Evolutionary conservation across 2,329 filamentous ascomycete species (phyloP), one percentile per base, ranked within the genome.

Genomic region (Beauveria medogensis): DNA sequence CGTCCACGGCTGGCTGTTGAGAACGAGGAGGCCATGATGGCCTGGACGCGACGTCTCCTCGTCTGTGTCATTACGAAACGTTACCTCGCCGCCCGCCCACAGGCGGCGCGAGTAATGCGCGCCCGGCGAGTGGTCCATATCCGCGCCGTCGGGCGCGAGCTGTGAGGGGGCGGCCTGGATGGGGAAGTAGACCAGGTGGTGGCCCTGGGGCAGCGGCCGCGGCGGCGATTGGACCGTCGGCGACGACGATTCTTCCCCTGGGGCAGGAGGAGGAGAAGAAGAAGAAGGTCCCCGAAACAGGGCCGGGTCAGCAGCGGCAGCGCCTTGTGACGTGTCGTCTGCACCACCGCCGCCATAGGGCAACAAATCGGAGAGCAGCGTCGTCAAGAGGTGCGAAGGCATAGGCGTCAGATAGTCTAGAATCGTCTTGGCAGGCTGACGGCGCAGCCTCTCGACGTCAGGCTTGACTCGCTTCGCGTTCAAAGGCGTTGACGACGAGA

Each of bases 151-250:
- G 1, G 85, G 78, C 20, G 91, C 81, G 48, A 97, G 82, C 40
- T 78, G 67, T 8, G 81, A 82, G 16, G 83, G 76, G 1, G 82
- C 78, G 20, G 88, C 77, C 64, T 85, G 82, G 12, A 89, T 82
- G 62, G 92, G 91, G 75, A 96, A 97, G 77, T 95, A 95, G 65
- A 93, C 85, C 41, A 96, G 80, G 72, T 97, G 92, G 71, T 95
- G 87, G 41, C 88, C 89, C 34, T 83, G 79, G 0, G 87, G 85
- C 7, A 88, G 74, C 3, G 71, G 51, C 5, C n/a, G 50, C 1
- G 70, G 60, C n/a, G 71, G 71, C 3, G 65, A 65, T 5, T 65
- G 55, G 56, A 66, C 56, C 5, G 16, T 44, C 3, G 68, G 64
- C 14, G 63, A 60, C 14, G 63, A 60, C 2, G 59, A 41, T 9